Base-by-base conservation (phyloP, 148 eudicot species). In the Salicornia ramosissima region DNA sequence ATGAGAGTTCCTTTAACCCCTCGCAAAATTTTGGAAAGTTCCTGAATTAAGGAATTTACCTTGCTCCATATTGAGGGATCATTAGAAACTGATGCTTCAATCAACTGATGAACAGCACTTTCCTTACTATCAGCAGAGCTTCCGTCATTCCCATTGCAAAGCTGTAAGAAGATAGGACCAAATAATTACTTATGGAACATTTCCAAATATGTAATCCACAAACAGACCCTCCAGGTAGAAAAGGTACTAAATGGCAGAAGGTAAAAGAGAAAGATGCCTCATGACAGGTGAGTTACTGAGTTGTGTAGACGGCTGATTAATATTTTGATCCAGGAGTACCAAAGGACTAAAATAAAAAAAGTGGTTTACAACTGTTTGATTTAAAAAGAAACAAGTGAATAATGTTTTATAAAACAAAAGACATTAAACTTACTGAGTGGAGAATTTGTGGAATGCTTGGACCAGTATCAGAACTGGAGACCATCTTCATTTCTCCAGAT, bases 371-470 rank as follows among this genome's bases (percentile, higher is more conserved):
- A n/a, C n/a, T n/a, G n/a, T n/a, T n/a, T 26, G 21, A 18, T 14
- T 7, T 8, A 33, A 28, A 50, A 10, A 25, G 28, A 21, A 33
- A 5, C n/a, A 62, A 61, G 3, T 0, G 14, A 49, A 40, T 21
- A 54, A 33, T 8, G 55, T 55, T 15, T 2, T 16, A 25, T 66
- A 22, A 40, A 58, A 13, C 47, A 11, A 63, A 22, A 36, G 26
- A 53, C 46, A 70, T n/a, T 51, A 55, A 71, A 80, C 96, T 84
- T 78, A 94, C 99, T 76, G 76, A 51, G 79, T 94, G 96, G 71
- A 94, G 93, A 72, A 94, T 74, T 78, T 89, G 92, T 63, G 99
- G 97, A 81, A 94, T 91, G 85, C 99, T 94, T 22, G 82, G 87
- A 72, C 89, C 88, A n/a, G 83, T 72, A 69, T 88, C 99, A 4